Evolutionary conservation across 257 asterid species (phyloP), one percentile per base, ranked within the genome.

Genomic region (Fraxinus americana): DNA sequence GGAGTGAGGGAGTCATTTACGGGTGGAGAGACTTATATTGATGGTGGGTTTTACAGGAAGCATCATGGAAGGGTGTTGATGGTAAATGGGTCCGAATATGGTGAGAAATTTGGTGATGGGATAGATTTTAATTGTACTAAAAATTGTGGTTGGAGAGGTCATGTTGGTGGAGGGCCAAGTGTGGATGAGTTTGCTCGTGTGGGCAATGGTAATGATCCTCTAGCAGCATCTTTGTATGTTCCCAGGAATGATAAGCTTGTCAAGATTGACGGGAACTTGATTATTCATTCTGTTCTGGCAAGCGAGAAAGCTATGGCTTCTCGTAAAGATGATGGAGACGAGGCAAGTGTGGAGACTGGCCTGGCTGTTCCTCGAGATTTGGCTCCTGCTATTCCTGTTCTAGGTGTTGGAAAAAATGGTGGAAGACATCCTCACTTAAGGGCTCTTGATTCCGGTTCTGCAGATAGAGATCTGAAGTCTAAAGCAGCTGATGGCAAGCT

Each of bases 241-340:
- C 97, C 97, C 59, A 88, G 97, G 81, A 91, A 91, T 39, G 94
- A 90, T 72, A 91, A 90, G 80, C 94, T 90, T 76, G 90, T 91
- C 74, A 88, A 91, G 84, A 91, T 91, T 74, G 97, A 91, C 66
- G 94, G 97, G 11, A 91, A 91, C 82, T 78, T 91, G 83, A 91
- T 91, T 30, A 91, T 90, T 72, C 94, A 88, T 81, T 91, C 97
- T 10, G 87, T 91, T 35, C 74, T 91, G 83, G 97, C 94, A 29
- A 88, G 93, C 79, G 97, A 91, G 86, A 90, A 91, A 73, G 94
- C 94, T 73, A 88, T 90, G 91, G 90, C 92, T 39, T 87, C 93
- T 78, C 86, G 50, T 59, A 84, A 80, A 71, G 43, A 74, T 76
- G 54, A 80, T 66, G 75, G 71, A 70, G 59, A 23, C 76, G 86